phyloP scores from a whole-genome alignment of 1,139 yeast species.

The Diutina catenulata region DNA sequence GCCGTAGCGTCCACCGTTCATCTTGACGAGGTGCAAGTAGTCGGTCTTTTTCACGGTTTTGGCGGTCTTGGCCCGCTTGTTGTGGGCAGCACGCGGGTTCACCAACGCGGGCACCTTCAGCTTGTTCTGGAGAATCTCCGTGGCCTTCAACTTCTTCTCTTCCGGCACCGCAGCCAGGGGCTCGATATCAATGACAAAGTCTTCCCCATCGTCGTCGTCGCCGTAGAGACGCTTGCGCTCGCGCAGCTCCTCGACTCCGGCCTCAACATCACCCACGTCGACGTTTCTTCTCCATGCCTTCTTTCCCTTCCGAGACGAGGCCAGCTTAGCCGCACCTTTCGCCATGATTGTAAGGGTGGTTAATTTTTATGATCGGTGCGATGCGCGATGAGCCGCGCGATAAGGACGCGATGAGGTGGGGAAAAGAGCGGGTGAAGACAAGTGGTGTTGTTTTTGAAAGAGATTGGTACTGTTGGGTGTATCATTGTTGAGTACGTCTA shows the following conservation, averaged over 20 bases:
- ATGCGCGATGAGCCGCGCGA: not conserved
- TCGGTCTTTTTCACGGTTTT: constrained; percentile 2
- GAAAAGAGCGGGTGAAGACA: too few relatives aligned
- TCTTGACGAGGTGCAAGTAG: not conserved
- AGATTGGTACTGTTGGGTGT: too few relatives aligned
- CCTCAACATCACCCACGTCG: constrained; percentile 68
- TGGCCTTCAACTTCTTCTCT: constrained; percentile 46
- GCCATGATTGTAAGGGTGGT: constrained; percentile 5
- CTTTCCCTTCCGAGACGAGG: constrained; percentile 76
- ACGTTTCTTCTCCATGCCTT: constrained; percentile 94
- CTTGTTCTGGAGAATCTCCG: constrained; percentile 63
- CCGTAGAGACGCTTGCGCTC: constrained; percentile 64
- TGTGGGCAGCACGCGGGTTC: constrained; percentile 8
- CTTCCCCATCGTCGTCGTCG: constrained; percentile 25
- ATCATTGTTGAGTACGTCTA: too few relatives aligned
- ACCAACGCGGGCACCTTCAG: constrained; percentile 67
- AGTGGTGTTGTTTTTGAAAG: too few relatives aligned
- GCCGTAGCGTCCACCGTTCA: not conserved
- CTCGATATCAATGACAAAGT: constrained; percentile 57
- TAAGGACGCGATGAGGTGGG: constrained; percentile 3
- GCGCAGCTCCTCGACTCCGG: constrained; percentile 54
- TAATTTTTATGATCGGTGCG: too few relatives aligned
- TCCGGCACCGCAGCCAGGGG: not conserved
- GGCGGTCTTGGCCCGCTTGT: constrained; percentile 9
- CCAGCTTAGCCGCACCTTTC: constrained; percentile 1